These are phyloP conservation scores for Candida andamanensis DNA, from an alignment of 805 yeast species.

Conservation along the genomic window DNA sequence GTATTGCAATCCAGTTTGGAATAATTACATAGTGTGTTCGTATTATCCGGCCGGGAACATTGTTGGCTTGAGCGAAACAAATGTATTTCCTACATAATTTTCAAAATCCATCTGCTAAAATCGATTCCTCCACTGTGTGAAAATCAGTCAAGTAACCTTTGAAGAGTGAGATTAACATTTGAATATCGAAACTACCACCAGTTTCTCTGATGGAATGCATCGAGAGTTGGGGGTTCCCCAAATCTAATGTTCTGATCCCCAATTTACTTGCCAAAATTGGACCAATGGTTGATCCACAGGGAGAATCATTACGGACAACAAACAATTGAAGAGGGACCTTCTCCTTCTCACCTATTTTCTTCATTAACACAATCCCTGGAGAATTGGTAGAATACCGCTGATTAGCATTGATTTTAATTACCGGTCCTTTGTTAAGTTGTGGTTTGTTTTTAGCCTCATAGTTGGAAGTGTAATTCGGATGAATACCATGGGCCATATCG, in stretches of 20 bases:
- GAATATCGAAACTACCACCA: conserved; percentile 74
- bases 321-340: conserved; percentile 84
- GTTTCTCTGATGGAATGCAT: conserved; percentile 96
- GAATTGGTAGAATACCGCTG: conserved; percentile 94
- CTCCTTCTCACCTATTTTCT: conserved; percentile 61
- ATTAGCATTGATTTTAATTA: conserved; percentile 87
- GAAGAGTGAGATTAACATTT: conserved; percentile 56
- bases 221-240: conserved; percentile 87
- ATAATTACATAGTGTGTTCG: conserved; percentile 33
- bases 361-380: conserved; percentile 75
- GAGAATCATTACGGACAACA: conserved; percentile 88
- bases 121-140: conserved; percentile 22
- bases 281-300: conserved; percentile 96
- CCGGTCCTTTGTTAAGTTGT: conserved; percentile 82
- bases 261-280: conserved; percentile 85
- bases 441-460: conserved; percentile 83
- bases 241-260: conserved; percentile 81
- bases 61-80: conserved; percentile 17
- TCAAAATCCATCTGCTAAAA: conserved; percentile 16
- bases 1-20: conserved; percentile 28
- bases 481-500: conserved; percentile 96
- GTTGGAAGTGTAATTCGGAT: conserved; percentile 78
- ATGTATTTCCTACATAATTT: conserved; percentile 18
- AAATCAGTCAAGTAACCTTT: conserved; percentile 50
- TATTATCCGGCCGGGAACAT: conserved; percentile 31